These are phyloP conservation scores for Spirogloea muscicola DNA, from an alignment of 139 green algal genomes.

Conservation along the genomic window DNA sequence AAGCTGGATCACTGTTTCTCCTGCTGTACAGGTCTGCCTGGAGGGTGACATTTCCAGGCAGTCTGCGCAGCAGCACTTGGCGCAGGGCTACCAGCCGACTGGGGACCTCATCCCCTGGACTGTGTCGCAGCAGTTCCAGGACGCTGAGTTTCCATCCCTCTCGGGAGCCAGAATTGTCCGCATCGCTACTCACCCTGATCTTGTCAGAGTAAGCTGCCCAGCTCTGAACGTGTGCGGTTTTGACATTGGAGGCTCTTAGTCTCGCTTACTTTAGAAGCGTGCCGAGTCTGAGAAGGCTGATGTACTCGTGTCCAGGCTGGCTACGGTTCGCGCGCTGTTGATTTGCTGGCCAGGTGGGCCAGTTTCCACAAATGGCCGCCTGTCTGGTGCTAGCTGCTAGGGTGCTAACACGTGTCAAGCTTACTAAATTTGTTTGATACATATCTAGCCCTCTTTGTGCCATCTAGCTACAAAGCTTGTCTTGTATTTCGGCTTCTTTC, in stretches of 20 bases:
- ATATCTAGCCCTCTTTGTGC: too few relatives aligned
- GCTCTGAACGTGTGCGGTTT: too few relatives aligned
- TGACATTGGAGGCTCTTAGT: too few relatives aligned
- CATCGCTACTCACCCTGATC: conserved; percentile 90
- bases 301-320: conserved; percentile 68
- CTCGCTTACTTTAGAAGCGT: too few relatives aligned
- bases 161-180: conserved; percentile 88
- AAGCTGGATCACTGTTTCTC: too few relatives aligned
- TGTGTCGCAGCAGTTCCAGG: conserved; percentile 91
- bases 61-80: conserved; percentile 65
- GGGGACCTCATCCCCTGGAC: conserved; percentile 98
- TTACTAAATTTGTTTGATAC: too few relatives aligned
- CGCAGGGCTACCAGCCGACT: conserved; percentile 59
- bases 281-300: too few relatives aligned
- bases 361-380: too few relatives aligned
- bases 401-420: too few relatives aligned
- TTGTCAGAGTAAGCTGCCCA: conserved; percentile 48
- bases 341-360: conserved; percentile 52
- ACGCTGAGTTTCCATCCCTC: conserved; percentile 85
- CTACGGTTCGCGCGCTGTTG: conserved; percentile 74
- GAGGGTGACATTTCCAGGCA: conserved; percentile 81
- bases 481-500: too few relatives aligned
- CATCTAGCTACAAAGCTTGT: too few relatives aligned
- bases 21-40: conserved; percentile 84
- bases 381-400: too few relatives aligned